phyloP scores from a whole-genome alignment of 2,329 filamentous ascomycete genomes.

The Hyphodiscus sp. region DNA sequence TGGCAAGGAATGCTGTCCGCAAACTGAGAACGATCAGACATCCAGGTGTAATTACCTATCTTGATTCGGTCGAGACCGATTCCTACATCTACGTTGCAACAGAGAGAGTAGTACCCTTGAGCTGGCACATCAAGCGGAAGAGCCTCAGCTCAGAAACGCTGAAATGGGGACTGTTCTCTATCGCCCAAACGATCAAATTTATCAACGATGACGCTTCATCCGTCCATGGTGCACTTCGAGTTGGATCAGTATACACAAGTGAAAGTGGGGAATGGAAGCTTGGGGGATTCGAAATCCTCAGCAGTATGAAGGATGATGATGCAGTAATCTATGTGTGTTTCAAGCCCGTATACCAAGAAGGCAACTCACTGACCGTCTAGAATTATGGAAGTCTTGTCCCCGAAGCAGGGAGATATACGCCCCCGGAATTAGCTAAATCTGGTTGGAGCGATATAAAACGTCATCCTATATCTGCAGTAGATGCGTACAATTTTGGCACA shows the following conservation, averaged over 20 bases:
- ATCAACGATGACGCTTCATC: conserved; percentile 91
- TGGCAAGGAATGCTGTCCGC: conserved; percentile 89
- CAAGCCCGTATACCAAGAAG: background rate
- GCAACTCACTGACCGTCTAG: conserved; percentile 35
- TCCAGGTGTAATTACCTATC: conserved; percentile 86
- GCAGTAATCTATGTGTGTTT: conserved; percentile 71
- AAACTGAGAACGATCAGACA: conserved; percentile 91
- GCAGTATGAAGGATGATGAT: conserved; percentile 93
- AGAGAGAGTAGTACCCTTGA: conserved; percentile 77
- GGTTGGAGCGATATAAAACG: conserved; percentile 93
- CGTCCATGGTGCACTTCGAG: conserved; percentile 80
- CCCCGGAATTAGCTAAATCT: conserved; percentile 76
- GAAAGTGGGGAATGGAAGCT: conserved; percentile 98
- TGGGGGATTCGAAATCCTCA: conserved; percentile 86
- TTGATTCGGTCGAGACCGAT: conserved; percentile 96
- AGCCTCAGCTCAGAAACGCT: conserved; percentile 85
- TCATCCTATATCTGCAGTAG: conserved; percentile 72
- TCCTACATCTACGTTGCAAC: conserved; percentile 94
- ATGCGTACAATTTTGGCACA: conserved; percentile 80
- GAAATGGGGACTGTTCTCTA: conserved; percentile 88
- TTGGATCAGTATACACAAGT: conserved; percentile 83
- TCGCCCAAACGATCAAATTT: conserved; percentile 92
- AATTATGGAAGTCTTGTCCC: conserved; percentile 83
- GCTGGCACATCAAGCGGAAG: conserved; percentile 85
- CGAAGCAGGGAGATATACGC: conserved; percentile 75